Evolutionary conservation across 257 asterid genomes (phyloP), one percentile per base, ranked within the genome.

Genomic region (Echium plantagineum): DNA sequence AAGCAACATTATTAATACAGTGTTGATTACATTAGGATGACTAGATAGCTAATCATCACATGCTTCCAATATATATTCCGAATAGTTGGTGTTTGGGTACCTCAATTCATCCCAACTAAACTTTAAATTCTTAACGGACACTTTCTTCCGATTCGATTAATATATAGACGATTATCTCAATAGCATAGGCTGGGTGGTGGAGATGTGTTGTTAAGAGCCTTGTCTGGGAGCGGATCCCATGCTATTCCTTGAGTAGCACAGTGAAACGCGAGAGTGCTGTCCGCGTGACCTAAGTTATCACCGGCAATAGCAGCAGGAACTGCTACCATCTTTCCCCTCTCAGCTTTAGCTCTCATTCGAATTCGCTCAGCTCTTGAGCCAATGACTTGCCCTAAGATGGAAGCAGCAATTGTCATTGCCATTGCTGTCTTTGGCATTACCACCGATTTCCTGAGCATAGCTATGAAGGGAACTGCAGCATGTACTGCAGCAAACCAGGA

Each of bases 401-500:
- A 87, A 57, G 85, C 94, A 4, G 89, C 94, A 64, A 87, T 77
- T 55, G 93, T 87, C 55, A 85, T 52, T n/a, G 84, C 89, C 94
- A 87, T 87, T 16, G 96, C 94, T 18, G 83, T 81, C 71, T 83
- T 85, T 20, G 96, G 96, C 96, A 87, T 85, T 67, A 77, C 65
- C 21, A 87, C 93, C 0, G 94, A 85, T 77, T 87, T 87, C 77
- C 96, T 79, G 32, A 87, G 86, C 94, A 87, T 85, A 52, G 94
- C 96, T 69, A 85, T 79, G 81, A 87, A 85, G 26, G 96, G 96
- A 55, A 87, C 88, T 51, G 96, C 96, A 52, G 94, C 96, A 67
- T 85, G 96, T 7, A 87, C 94, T 2, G 96, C 96, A 57, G 71
- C 74, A 72, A 87, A 83, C 96, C 96, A 87, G 2, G 91, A 76